These are phyloP conservation scores for Colletotrichum orbiculare DNA, from an alignment of 2,329 filamentous ascomycete species.

Conservation along the genomic window DNA sequence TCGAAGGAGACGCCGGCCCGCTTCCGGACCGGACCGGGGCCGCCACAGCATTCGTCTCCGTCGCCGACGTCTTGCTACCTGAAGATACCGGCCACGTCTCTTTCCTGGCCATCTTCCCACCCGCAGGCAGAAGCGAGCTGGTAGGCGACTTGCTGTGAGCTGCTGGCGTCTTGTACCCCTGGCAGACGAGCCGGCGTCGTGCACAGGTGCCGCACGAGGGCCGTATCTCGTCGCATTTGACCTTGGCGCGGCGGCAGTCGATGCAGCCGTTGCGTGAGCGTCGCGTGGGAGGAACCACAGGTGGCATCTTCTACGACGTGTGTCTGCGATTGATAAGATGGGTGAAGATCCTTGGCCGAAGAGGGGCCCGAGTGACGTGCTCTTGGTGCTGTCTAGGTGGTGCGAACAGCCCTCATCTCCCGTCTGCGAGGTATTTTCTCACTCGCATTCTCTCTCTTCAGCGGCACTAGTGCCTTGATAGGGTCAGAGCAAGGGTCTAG, in stretches of 20 bases:
- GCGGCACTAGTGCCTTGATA: slow-evolving; percentile 10
- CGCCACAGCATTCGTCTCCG: background rate
- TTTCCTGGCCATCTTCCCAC: background rate
- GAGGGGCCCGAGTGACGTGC: background rate
- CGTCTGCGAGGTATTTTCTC: no score
- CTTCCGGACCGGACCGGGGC: background rate
- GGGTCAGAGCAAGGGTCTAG: slow-evolving; percentile 19
- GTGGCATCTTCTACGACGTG: slow-evolving; percentile 11
- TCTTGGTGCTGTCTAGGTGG: background rate
- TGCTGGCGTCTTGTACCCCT: slow-evolving; percentile 41
- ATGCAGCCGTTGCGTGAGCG: slow-evolving; percentile 47
- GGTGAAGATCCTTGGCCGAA: background rate
- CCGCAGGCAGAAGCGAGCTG: no score
- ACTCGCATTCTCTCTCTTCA: background rate
- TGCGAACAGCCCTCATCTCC: no score
- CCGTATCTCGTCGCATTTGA: slow-evolving; percentile 46
- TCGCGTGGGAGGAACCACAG: slow-evolving; percentile 23
- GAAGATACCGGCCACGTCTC: no score
- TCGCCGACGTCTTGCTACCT: no score
- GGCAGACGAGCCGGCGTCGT: slow-evolving; percentile 44
- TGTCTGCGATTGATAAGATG: background rate
- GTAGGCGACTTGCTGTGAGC: background rate
- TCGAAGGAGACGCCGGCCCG: background rate
- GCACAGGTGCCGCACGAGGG: slow-evolving; percentile 47
- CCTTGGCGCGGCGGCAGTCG: slow-evolving; percentile 46